Evolutionary conservation across 2,329 filamentous ascomycete genomes (phyloP).

Genomic region (Pyrenochaeta sp.): DNA sequence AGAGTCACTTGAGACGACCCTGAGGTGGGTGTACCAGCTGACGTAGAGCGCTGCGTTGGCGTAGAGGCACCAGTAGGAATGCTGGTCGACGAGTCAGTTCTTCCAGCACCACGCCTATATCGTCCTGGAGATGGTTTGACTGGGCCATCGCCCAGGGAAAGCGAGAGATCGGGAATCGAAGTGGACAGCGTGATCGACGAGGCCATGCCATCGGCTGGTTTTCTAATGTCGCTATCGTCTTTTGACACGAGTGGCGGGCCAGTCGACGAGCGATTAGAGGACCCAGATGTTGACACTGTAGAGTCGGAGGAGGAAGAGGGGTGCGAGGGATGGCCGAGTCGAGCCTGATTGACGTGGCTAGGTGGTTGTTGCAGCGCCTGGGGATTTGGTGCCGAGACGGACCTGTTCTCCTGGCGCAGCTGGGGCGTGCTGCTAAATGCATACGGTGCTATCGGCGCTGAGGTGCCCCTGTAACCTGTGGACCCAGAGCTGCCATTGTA

Average conservation of each 20-base stretch:
- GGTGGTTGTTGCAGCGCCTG: constrained; percentile 48
- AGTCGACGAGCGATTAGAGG: constrained; percentile 58
- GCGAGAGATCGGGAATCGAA: constrained; percentile 62
- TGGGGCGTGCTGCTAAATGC: constrained; percentile 62
- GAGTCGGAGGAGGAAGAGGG: constrained; percentile 54
- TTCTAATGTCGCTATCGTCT: constrained; percentile 58
- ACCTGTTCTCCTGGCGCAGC: constrained; percentile 64
- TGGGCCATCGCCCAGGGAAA: constrained; percentile 64
- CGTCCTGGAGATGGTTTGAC: constrained; percentile 79
- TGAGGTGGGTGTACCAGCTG: constrained; percentile 54
- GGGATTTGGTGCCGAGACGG: constrained; percentile 61
- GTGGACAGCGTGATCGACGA: constrained; percentile 61
- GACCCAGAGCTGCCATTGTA: constrained; percentile 53
- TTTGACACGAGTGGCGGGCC: constrained; percentile 52
- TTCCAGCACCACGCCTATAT: constrained; percentile 75
- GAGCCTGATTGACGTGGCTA: constrained; percentile 30
- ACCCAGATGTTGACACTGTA: constrained; percentile 58
- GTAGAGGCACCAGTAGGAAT: constrained; percentile 38
- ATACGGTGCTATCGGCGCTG: constrained; percentile 59
- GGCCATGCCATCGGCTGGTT: constrained; percentile 50
- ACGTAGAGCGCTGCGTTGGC: constrained; percentile 43
- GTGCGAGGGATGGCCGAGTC: constrained; percentile 48
- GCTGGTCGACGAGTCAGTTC: constrained; percentile 58
- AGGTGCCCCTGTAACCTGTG: constrained; percentile 53
- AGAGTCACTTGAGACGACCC: constrained; percentile 64